Conservation (phyloP, 2,329 filamentous ascomycete genomes). For the Ciborinia camelliae region DNA sequence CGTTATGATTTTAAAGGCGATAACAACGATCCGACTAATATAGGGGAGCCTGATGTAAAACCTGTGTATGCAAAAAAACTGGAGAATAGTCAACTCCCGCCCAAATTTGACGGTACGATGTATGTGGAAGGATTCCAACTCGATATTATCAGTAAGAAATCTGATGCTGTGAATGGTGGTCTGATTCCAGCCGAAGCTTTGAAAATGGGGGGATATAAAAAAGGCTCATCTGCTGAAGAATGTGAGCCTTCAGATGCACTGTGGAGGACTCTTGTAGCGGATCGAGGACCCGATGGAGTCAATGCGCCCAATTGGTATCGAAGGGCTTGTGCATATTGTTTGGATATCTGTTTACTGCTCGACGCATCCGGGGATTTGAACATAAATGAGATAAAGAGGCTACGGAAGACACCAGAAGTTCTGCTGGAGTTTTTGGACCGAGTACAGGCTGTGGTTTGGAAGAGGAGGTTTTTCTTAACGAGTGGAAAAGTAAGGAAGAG, state of each 20-base stretch:
- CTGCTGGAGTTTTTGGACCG: conserved; percentile 23
- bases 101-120: conserved; percentile 18
- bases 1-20: not conserved
- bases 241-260: conserved; percentile 17
- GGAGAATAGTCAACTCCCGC: not conserved
- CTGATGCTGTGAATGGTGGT: conserved; percentile 15
- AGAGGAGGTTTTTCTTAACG: conserved; percentile 21
- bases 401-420: not conserved
- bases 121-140: conserved; percentile 22
- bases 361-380: conserved; percentile 19
- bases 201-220: conserved; percentile 21
- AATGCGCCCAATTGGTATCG: conserved; percentile 27
- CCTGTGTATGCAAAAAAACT: not conserved
- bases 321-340: conserved; percentile 23
- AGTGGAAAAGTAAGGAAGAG: not conserved
- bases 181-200: conserved; percentile 19
- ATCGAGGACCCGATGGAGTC: conserved; percentile 24
- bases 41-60: not conserved
- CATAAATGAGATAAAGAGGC: conserved; percentile 18
- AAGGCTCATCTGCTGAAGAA: not conserved
- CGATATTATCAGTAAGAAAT: conserved; percentile 11
- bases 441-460: conserved; percentile 24
- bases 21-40: not conserved
- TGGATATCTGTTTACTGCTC: conserved; percentile 11
- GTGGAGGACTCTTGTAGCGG: conserved; percentile 29